A percentile compares a stretch with the other conserved stretches of the same genome.
Conservation (phyloP, 768 basidiomycete species). For the Russula olivacea region DNA sequence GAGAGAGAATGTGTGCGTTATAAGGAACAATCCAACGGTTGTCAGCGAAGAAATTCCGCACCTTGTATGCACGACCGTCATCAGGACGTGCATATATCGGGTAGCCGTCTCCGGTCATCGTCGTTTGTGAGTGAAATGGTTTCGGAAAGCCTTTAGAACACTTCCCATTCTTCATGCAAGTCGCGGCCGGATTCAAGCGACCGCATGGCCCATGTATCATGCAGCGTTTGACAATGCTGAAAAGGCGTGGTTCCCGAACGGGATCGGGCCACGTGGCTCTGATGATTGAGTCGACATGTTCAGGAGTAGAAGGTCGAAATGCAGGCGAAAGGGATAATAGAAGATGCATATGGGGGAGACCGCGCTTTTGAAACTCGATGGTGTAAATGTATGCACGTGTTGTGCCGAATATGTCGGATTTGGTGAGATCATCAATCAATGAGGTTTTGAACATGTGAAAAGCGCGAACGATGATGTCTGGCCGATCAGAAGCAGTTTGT, state of each 20-base stretch:
- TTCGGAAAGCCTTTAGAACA: background rate
- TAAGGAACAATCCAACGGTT: background rate
- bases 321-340: too few relatives aligned
- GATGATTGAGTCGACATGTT: background rate
- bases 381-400: too few relatives aligned
- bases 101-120: background rate
- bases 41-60: background rate
- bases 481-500: too few relatives aligned
- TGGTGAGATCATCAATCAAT: too few relatives aligned
- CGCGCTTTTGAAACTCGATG: too few relatives aligned
- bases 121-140: background rate
- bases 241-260: background rate
- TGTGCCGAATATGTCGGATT: too few relatives aligned
- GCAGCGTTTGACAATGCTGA: background rate
- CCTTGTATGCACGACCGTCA: rapidly evolving
- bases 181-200: rapidly evolving
- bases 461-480: too few relatives aligned
- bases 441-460: too few relatives aligned
- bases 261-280: background rate
- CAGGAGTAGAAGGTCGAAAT: too few relatives aligned
- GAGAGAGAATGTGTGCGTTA: background rate
- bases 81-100: background rate
- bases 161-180: background rate
- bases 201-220: background rate
- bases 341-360: too few relatives aligned